phyloP scores from a whole-genome alignment of 1,284 basidiomycete species.

The Pulchroboletus neoregius region DNA sequence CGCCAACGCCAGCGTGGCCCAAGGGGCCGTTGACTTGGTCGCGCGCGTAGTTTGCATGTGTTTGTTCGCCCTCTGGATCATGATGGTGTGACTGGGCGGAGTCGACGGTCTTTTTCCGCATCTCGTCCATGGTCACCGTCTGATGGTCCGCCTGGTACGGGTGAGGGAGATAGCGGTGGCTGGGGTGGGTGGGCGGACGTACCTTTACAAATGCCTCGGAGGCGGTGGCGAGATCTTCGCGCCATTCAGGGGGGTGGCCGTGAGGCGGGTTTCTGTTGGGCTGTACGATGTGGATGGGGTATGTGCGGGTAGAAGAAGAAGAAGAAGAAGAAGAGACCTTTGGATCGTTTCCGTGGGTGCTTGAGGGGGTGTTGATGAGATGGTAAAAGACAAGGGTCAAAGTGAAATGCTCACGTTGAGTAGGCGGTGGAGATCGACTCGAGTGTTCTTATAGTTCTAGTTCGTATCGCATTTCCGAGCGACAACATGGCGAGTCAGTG shows the following conservation, averaged over 20 bases:
- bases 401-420: constrained; percentile 7
- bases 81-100: constrained; percentile 37
- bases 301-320: background rate
- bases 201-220: constrained; percentile 74
- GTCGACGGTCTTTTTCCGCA: constrained; percentile 40
- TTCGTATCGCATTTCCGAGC: constrained; percentile 9
- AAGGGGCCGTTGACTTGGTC: constrained; percentile 47
- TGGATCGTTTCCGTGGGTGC: constrained; percentile 52
- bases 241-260: constrained; percentile 76
- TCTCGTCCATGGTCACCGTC: constrained; percentile 22
- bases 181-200: background rate
- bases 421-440: background rate
- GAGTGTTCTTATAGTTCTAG: background rate
- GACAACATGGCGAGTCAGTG: constrained; percentile 9
- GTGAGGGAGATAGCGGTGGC: constrained; percentile 1
- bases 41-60: constrained; percentile 36
- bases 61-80: constrained; percentile 33
- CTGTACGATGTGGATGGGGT: no score
- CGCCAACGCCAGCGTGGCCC: constrained; percentile 31
- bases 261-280: constrained; percentile 50
- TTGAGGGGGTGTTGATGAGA: background rate
- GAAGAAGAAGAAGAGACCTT: constrained; percentile 35
- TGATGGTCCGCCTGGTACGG: constrained; percentile 26
- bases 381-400: background rate
- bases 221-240: constrained; percentile 60